phyloP scores from a whole-genome alignment of 805 yeast genomes.

The Sungouiozyma ichnusensis region DNA sequence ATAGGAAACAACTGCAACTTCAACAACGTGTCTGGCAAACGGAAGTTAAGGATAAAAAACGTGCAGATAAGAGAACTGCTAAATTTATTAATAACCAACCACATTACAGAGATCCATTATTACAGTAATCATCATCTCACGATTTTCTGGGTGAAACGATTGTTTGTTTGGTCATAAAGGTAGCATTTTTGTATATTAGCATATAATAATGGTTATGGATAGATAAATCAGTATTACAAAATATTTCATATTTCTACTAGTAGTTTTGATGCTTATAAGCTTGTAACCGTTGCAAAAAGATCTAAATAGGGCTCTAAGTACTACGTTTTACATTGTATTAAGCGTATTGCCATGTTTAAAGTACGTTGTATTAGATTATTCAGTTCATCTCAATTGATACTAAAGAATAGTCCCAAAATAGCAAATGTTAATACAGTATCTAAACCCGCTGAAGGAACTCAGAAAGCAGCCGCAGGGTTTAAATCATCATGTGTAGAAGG shows the following conservation, averaged over 20 bases:
- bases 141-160: no score
- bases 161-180: no score
- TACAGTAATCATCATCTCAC: slow-evolving; percentile 30
- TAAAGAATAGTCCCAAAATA: background rate
- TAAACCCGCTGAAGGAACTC: no score
- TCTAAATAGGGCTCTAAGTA: no score
- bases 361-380: background rate
- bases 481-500: slow-evolving; percentile 58
- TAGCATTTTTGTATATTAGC: background rate
- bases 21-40: slow-evolving; percentile 65
- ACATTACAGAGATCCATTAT: slow-evolving; percentile 72
- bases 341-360: no score
- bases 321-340: no score
- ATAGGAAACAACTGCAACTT: slow-evolving; percentile 36
- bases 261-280: no score
- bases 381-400: background rate
- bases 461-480: background rate
- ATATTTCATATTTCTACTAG: no score
- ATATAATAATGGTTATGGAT: background rate
- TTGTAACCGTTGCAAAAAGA: no score
- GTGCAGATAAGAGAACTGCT: slow-evolving; percentile 48
- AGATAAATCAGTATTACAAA: background rate
- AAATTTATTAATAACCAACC: slow-evolving; percentile 81
- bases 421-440: no score
- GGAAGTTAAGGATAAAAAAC: slow-evolving; percentile 41